Conservation (phyloP, 257 asterid genomes). For the Fraxinus americana region DNA sequence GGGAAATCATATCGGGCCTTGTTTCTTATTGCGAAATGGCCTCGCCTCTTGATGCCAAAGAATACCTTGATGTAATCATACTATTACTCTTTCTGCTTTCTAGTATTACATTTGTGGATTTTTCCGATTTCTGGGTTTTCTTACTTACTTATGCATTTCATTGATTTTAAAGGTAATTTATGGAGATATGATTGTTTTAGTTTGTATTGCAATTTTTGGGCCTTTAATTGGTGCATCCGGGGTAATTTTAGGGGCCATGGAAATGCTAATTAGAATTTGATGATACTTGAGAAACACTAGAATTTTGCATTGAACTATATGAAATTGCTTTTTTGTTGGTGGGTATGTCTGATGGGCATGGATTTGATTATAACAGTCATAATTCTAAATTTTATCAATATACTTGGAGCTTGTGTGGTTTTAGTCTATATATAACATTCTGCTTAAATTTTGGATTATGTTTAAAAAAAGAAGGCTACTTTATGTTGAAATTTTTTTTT, state of each 20-base stretch:
- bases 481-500: not conserved
- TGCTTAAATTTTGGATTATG: not conserved
- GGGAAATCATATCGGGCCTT: slow-evolving; percentile 81
- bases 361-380: not conserved
- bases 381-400: not conserved
- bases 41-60: slow-evolving; percentile 89
- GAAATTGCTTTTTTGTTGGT: not conserved
- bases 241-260: slow-evolving; percentile 2
- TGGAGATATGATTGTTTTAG: slow-evolving; percentile 13
- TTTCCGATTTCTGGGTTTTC: not conserved
- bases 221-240: not conserved
- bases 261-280: slow-evolving; percentile 8
- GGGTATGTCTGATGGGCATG: not conserved
- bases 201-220: slow-evolving; percentile 8
- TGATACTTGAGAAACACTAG: slow-evolving; percentile 9
- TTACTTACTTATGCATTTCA: not conserved
- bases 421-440: not conserved
- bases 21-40: slow-evolving; percentile 95
- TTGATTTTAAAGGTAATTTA: not conserved
- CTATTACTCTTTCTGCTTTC: slow-evolving; percentile 1
- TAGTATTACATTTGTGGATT: not conserved
- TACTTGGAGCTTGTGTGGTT: not conserved
- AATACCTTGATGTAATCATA: slow-evolving; percentile 74
- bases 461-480: not conserved
- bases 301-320: not conserved